Conservation (phyloP, 2,329 filamentous ascomycete species). For the Fusarium sp. region DNA sequence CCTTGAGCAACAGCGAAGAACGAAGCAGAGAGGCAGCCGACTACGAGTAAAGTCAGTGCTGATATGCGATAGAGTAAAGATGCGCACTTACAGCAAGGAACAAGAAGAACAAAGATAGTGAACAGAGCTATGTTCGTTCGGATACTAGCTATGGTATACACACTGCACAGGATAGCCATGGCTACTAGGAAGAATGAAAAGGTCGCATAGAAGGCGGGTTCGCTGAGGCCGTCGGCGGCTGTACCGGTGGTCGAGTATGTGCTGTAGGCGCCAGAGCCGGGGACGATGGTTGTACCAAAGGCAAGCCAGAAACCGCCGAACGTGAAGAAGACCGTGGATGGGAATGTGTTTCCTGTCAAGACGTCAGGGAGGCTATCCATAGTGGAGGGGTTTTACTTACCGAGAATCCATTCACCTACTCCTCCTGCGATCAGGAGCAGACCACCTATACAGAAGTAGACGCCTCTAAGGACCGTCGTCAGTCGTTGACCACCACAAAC, state of each 20-base stretch:
- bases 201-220: slow-evolving; percentile 59
- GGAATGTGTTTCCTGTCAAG: slow-evolving; percentile 60
- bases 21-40: slow-evolving; percentile 45
- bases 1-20: slow-evolving; percentile 46
- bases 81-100: slow-evolving; percentile 48
- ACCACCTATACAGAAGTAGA: slow-evolving; percentile 59
- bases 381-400: slow-evolving; percentile 13
- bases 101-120: slow-evolving; percentile 71
- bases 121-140: slow-evolving; percentile 70
- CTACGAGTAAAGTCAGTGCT: slow-evolving; percentile 19
- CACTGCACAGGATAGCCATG: slow-evolving; percentile 69
- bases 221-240: slow-evolving; percentile 52
- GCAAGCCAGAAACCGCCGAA: slow-evolving; percentile 64
- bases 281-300: slow-evolving; percentile 61
- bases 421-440: slow-evolving; percentile 59
- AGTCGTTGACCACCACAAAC: fast-evolving
- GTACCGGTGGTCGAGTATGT: slow-evolving; percentile 48
- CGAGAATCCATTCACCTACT: slow-evolving; percentile 62
- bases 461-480: slow-evolving; percentile 38
- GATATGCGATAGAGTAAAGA: fast-evolving
- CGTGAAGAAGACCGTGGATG: slow-evolving; percentile 62
- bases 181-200: slow-evolving; percentile 69
- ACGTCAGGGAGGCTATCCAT: not conserved
- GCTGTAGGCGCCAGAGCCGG: slow-evolving; percentile 58
- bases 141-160: slow-evolving; percentile 72